phyloP scores from a whole-genome alignment of 2,329 filamentous ascomycete species.

The Amphichorda felina region DNA sequence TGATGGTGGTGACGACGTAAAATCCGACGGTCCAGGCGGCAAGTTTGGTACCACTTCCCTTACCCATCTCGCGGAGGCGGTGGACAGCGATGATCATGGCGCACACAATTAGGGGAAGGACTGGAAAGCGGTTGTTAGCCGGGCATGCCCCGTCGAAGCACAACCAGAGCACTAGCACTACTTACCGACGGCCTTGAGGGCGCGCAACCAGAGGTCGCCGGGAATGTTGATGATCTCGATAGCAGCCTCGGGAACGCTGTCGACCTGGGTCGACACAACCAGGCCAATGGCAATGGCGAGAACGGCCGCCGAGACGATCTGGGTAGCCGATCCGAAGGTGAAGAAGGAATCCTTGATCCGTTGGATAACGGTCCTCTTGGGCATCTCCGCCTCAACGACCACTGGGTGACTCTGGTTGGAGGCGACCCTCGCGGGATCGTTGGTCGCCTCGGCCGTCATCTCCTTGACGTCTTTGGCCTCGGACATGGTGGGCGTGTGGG shows the following conservation, averaged over 20 bases:
- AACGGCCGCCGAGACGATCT: constrained; percentile 35
- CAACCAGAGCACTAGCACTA: constrained; percentile 4
- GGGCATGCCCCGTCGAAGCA: background rate
- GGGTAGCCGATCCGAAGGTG: constrained; percentile 26
- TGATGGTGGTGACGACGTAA: constrained; percentile 35
- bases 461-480: background rate
- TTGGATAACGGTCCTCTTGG: background rate
- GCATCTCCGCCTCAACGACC: background rate
- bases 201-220: constrained; percentile 35
- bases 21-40: constrained; percentile 37
- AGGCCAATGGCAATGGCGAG: constrained; percentile 38
- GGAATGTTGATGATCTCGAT: constrained; percentile 32
- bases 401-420: background rate
- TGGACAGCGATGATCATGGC: constrained; percentile 40
- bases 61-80: constrained; percentile 31
- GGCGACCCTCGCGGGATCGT: background rate
- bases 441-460: background rate
- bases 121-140: constrained; percentile 18
- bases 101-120: constrained; percentile 37
- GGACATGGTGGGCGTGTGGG: background rate
- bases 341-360: constrained; percentile 15
- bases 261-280: constrained; percentile 26
- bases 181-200: constrained; percentile 33
- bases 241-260: constrained; percentile 27
- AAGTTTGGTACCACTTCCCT: constrained; percentile 22